Conservation (phyloP, 352 stramenopile species). For the Globisporangium uncinulatum region DNA sequence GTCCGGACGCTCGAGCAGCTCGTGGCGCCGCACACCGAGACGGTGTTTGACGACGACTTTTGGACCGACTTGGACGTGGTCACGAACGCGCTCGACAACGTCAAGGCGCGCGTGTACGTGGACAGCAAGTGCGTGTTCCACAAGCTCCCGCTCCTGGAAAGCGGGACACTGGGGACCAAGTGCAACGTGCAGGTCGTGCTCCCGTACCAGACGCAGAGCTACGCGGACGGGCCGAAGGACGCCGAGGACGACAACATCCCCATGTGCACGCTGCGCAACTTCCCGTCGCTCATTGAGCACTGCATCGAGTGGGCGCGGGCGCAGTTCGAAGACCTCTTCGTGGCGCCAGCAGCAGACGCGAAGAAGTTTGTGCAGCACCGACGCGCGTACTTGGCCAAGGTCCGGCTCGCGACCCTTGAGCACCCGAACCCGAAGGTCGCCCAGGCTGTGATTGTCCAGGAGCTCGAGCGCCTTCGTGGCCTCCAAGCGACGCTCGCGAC, state of each 20-base stretch:
- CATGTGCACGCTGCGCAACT: slow-evolving; percentile 99
- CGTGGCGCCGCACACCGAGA: slow-evolving; percentile 74
- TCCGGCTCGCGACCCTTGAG: slow-evolving; percentile 62
- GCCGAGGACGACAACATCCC: slow-evolving; percentile 98
- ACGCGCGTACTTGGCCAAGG: slow-evolving; percentile 64
- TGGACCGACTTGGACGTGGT: slow-evolving; percentile 90
- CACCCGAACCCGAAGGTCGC: slow-evolving; percentile 70
- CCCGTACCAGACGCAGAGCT: slow-evolving; percentile 90
- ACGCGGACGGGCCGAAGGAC: slow-evolving; percentile 94
- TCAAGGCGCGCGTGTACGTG: slow-evolving; percentile 97
- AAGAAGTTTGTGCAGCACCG: slow-evolving; percentile 85
- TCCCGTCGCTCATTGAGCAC: slow-evolving; percentile 94
- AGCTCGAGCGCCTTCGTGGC: slow-evolving; percentile 59
- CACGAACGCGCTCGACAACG: slow-evolving; percentile 99
- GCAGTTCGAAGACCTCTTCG: slow-evolving; percentile 83
- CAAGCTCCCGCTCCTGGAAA: slow-evolving; percentile 95
- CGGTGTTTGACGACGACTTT: slow-evolving; percentile 77
- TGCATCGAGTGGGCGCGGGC: slow-evolving; percentile 98
- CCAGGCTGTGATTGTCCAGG: slow-evolving; percentile 58
- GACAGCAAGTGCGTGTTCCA: slow-evolving; percentile 98
- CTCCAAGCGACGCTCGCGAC: slow-evolving; percentile 53
- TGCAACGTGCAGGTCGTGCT: slow-evolving; percentile 94
- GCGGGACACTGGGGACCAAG: slow-evolving; percentile 98
- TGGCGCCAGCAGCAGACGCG: slow-evolving; percentile 71
- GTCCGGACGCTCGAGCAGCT: slow-evolving; percentile 81